A percentile compares a stretch with the other conserved stretches of the same genome.
These are phyloP conservation scores for Blepharisma japonicum DNA, from an alignment of 73 alveolate species.

Conservation along the genomic window DNA sequence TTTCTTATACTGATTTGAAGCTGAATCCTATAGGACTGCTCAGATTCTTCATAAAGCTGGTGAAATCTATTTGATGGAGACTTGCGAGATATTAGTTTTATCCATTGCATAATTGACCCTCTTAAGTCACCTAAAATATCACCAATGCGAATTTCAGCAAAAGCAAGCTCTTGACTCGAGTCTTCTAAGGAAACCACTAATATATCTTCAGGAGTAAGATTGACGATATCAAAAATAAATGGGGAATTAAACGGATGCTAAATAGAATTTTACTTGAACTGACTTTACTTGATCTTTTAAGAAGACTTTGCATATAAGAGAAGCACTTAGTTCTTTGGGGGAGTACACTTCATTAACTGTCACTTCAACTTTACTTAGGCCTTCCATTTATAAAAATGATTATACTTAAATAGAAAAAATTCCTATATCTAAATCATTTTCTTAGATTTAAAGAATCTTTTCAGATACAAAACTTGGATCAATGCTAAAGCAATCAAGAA, in stretches of 20 bases:
- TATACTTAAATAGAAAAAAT: too few relatives aligned
- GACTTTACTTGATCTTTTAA: not conserved
- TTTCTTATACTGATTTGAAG: not conserved
- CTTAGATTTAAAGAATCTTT: slow-evolving; percentile 7
- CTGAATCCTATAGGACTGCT: not conserved
- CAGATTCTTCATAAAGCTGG: too few relatives aligned
- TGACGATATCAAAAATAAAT: not conserved
- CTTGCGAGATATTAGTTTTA: too few relatives aligned
- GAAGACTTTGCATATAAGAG: not conserved
- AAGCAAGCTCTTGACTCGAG: not conserved
- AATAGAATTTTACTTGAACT: not conserved
- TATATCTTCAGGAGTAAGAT: not conserved
- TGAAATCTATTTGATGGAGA: too few relatives aligned
- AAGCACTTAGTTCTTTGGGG: too few relatives aligned
- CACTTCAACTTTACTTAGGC: too few relatives aligned
- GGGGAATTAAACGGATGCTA: slow-evolving; percentile 17
- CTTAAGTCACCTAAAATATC: not conserved
- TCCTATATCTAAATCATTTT: slow-evolving; percentile 18
- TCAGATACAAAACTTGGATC: slow-evolving; percentile 23
- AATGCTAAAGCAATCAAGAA: not conserved
- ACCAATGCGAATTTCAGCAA: slow-evolving; percentile 5
- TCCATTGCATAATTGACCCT: not conserved
- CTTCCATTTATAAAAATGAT: too few relatives aligned
- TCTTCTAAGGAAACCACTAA: not conserved
- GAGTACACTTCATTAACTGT: too few relatives aligned